Evolutionary conservation across 345 rosid species (phyloP).

Genomic region (Hibiscus syriacus): DNA sequence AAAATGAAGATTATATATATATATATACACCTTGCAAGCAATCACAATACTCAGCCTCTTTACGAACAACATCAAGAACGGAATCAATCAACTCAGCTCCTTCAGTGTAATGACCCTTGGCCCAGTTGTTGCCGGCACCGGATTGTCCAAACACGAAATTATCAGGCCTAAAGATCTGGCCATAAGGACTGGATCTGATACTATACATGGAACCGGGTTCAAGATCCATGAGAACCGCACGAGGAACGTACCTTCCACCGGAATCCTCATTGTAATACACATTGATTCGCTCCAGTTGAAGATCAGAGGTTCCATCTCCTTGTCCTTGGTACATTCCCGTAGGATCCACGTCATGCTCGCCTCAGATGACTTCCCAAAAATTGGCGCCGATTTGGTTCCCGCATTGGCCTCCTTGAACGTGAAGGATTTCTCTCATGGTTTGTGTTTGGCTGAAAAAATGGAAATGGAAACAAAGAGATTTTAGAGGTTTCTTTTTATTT

Average conservation of each 20-base stretch:
- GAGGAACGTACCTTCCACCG: no score
- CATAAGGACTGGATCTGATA: no score
- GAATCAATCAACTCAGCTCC: no score
- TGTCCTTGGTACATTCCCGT: conserved; percentile 68
- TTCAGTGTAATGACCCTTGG: no score
- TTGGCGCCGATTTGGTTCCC: conserved; percentile 98
- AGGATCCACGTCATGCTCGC: conserved; percentile 89
- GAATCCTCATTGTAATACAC: conserved; percentile 90
- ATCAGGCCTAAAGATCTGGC: no score
- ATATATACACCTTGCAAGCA: conserved; percentile 70
- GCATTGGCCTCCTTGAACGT: conserved; percentile 94
- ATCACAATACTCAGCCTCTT: conserved; percentile 93
- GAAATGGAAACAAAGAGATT: background rate
- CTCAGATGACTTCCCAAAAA: conserved; percentile 97
- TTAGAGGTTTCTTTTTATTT: background rate
- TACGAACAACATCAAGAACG: no score
- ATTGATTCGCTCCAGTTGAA: conserved; percentile 85
- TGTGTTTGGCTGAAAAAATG: background rate
- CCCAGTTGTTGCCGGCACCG: no score
- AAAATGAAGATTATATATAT: background rate
- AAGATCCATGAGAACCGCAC: no score
- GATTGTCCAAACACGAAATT: no score
- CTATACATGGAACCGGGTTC: no score
- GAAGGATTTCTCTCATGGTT: conserved; percentile 97
- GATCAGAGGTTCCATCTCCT: conserved; percentile 38